These are phyloP conservation scores for Leucoagaricus sp. DNA, from an alignment of 1,284 basidiomycete genomes.

Conservation along the genomic window DNA sequence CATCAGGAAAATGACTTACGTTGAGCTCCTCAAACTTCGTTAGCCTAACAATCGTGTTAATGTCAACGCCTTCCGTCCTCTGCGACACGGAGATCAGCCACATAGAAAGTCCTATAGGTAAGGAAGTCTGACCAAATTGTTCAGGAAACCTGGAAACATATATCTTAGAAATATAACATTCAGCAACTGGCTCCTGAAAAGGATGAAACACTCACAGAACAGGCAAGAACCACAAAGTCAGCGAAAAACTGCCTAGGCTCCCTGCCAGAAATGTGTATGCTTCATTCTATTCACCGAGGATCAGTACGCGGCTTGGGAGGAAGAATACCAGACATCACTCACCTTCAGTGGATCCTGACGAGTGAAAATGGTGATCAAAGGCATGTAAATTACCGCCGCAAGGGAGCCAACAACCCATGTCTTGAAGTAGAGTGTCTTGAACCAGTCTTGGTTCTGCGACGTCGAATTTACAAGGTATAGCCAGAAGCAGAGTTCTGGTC, in stretches of 20 bases:
- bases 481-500: constrained; percentile 78
- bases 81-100: constrained; percentile 22
- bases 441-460: constrained; percentile 69
- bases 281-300: constrained; percentile 49
- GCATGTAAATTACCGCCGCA: constrained; percentile 66
- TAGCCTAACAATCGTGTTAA: constrained; percentile 61
- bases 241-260: constrained; percentile 60
- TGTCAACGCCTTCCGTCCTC: constrained; percentile 62
- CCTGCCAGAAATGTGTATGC: constrained; percentile 69
- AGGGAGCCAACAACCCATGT: constrained; percentile 65
- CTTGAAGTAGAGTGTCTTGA: constrained; percentile 71
- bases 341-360: constrained; percentile 60
- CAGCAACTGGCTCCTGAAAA: constrained; percentile 4
- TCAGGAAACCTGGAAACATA: constrained; percentile 66
- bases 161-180: constrained; percentile 37
- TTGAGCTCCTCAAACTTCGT: constrained; percentile 80
- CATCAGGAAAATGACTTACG: constrained; percentile 39
- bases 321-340: constrained; percentile 19
- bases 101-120: background rate
- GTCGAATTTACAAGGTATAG: constrained; percentile 71
- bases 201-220: constrained; percentile 56
- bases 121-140: constrained; percentile 48
- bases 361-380: constrained; percentile 63
- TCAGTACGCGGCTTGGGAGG: background rate
- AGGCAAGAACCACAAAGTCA: constrained; percentile 72